Evolutionary conservation across 441 rosid species (phyloP), one percentile per base, ranked within the genome.

Genomic region (Gossypium schwendimanii): DNA sequence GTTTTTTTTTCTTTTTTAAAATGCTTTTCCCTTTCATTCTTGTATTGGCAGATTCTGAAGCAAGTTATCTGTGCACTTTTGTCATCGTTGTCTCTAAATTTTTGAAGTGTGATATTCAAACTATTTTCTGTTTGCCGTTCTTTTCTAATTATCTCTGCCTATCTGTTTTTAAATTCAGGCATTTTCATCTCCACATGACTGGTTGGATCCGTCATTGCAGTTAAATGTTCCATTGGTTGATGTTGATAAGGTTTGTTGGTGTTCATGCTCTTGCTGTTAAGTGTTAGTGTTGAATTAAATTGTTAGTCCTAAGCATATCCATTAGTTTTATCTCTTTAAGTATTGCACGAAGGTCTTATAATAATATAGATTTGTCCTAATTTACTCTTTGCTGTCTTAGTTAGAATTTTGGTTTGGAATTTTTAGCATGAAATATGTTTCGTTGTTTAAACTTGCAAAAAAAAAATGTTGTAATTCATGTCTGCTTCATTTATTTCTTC

Each of bases 181-280:
- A 71, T 70, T 81, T 18, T 84, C 84, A 47, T 72, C 88, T 62
- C 74, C 87, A 55, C 78, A 72, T 73, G 87, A 85, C 57, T 93
- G 93, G 91, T 70, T 85, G 85, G 88, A 85, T 83, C 88, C 92
- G 70, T 89, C 94, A 21, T 45, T 85, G 74, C 97, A 87, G 83
- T 73, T 89, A 73, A 81, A 86, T 84, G 99, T 95, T 84, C 97
- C 98, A 50, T 81, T 95, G 81, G 97, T 82, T 74, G 99, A 95
- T 75, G 94, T 93, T 85, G 99, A 95, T 83, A 95, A 95, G 98
- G 98, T 90, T 78, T 76, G 63, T 61, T 68, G 20, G 28, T 70
- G 67, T 41, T 49, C 53, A 12, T 47, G 11, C 18, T 61, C 23
- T 60, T 62, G 50, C 47, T 61, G 26, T 49, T 66, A 24, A 61